phyloP scores from a whole-genome alignment of 1,284 basidiomycete genomes.

The Rhodotorula sp. region DNA sequence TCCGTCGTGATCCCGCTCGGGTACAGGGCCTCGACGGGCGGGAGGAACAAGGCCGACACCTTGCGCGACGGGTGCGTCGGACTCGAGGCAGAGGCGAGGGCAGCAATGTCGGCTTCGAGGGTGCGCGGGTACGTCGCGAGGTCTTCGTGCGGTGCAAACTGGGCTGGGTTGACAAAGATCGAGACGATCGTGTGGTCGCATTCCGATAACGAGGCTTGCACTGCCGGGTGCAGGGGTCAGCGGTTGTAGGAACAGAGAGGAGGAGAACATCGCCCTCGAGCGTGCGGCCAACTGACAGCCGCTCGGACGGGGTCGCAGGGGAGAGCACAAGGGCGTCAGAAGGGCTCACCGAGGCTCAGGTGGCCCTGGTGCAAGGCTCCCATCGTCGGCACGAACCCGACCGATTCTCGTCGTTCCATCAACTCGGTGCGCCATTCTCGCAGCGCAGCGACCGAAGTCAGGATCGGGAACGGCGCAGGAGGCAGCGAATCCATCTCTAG shows the following conservation, averaged over 20 bases:
- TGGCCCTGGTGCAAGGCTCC: conserved; percentile 94
- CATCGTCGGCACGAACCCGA: conserved; percentile 97
- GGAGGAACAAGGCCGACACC: conserved; percentile 70
- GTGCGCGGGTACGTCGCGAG: conserved; percentile 87
- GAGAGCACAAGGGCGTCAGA: too few species aligned
- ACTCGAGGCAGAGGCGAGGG: conserved; percentile 60
- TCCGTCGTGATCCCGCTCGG: conserved; percentile 81
- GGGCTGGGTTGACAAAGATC: conserved; percentile 96
- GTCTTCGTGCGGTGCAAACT: conserved; percentile 96
- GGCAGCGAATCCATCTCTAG: conserved; percentile 4
- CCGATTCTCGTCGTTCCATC: conserved; percentile 48
- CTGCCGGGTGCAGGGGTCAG: conserved; percentile 41
- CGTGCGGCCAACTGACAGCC: too few species aligned
- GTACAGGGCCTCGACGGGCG: conserved; percentile 78
- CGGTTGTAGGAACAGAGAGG: too few species aligned
- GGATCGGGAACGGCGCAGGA: conserved; percentile 60
- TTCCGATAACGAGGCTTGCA: conserved; percentile 64
- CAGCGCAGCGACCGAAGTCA: conserved; percentile 67
- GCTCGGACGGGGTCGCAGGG: too few species aligned
- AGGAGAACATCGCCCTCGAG: too few species aligned
- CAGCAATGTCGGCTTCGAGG: conserved; percentile 53
- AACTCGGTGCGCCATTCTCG: conserved; percentile 73
- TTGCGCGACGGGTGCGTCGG: conserved; percentile 53
- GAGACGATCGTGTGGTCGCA: conserved; percentile 89
- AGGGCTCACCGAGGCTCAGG: conserved; percentile 70